These are phyloP conservation scores for Suillus discolor DNA, from an alignment of 768 basidiomycete genomes.

Conservation along the genomic window DNA sequence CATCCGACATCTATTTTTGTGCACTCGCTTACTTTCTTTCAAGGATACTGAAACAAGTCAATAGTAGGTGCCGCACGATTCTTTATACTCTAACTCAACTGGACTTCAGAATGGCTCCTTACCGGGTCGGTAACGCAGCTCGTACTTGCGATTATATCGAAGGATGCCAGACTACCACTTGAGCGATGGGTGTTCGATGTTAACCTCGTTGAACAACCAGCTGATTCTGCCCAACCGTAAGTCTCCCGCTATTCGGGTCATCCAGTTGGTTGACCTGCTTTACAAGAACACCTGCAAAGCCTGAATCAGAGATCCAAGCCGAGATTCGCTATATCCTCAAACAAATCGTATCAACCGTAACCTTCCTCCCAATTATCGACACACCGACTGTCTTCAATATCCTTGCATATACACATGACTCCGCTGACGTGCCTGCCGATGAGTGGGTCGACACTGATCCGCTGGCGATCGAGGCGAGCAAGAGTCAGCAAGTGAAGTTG, in stretches of 20 bases:
- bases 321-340: constrained; percentile 98
- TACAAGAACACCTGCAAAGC: constrained; percentile 57
- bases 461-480: constrained; percentile 88
- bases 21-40: constrained; percentile 10
- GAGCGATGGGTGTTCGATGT: constrained; percentile 99
- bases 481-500: constrained; percentile 93
- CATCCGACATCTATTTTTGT: background rate
- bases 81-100: background rate
- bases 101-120: constrained; percentile 82
- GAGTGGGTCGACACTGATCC: constrained; percentile 98
- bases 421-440: constrained; percentile 87
- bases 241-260: constrained; percentile 25
- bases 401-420: constrained; percentile 90
- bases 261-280: constrained; percentile 1
- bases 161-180: constrained; percentile 87
- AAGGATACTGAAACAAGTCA: constrained; percentile 90
- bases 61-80: constrained; percentile 58
- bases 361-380: constrained; percentile 93
- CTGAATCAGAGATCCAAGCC: constrained; percentile 89
- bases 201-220: constrained; percentile 71
- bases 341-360: constrained; percentile 96
- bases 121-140: constrained; percentile 91
- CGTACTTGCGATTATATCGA: constrained; percentile 94
- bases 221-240: constrained; percentile 53
- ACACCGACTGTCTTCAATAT: constrained; percentile 98